Evolutionary conservation across 1,284 basidiomycete species (phyloP).

Genomic region (Microbotryum scabiosae): DNA sequence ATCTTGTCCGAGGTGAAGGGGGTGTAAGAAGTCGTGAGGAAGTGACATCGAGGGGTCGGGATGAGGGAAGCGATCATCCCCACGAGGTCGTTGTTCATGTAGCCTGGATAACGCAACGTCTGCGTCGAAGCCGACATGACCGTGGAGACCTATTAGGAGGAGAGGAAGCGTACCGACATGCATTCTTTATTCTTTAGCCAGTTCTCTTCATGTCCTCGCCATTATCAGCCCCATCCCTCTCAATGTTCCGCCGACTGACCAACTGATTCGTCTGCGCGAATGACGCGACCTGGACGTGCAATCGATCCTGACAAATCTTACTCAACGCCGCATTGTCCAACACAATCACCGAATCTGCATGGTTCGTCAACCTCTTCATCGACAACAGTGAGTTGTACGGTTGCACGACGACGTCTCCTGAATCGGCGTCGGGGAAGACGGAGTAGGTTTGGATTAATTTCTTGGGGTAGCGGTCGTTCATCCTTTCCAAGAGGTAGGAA

Average conservation of each 20-base stretch:
- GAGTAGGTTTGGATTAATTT: slow-evolving; percentile 99
- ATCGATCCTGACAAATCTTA: slow-evolving; percentile 55
- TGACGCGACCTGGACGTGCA: slow-evolving; percentile 82
- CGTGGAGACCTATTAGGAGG: slow-evolving; percentile 62
- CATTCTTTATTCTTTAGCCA: too few relatives aligned
- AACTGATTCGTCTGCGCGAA: slow-evolving; percentile 94
- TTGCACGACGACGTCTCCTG: slow-evolving; percentile 91
- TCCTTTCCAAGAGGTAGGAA: slow-evolving; percentile 87
- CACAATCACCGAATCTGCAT: slow-evolving; percentile 95
- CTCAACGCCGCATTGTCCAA: slow-evolving; percentile 93
- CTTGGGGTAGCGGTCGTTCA: slow-evolving; percentile 98
- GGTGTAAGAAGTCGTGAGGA: slow-evolving; percentile 99
- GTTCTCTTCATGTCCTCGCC: not conserved
- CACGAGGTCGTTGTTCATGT: slow-evolving; percentile 99
- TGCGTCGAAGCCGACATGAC: slow-evolving; percentile 97
- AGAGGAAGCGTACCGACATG: not conserved
- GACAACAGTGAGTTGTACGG: slow-evolving; percentile 96
- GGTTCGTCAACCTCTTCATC: slow-evolving; percentile 85
- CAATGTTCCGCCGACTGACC: slow-evolving; percentile 44
- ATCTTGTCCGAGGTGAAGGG: slow-evolving; percentile 95
- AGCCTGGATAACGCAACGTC: slow-evolving; percentile 92
- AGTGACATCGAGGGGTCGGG: slow-evolving; percentile 97
- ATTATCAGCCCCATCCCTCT: not conserved
- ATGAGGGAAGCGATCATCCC: slow-evolving; percentile 96
- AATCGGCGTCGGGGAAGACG: slow-evolving; percentile 81